Conservation (phyloP, 768 basidiomycete species). For the Trametes maxima region DNA sequence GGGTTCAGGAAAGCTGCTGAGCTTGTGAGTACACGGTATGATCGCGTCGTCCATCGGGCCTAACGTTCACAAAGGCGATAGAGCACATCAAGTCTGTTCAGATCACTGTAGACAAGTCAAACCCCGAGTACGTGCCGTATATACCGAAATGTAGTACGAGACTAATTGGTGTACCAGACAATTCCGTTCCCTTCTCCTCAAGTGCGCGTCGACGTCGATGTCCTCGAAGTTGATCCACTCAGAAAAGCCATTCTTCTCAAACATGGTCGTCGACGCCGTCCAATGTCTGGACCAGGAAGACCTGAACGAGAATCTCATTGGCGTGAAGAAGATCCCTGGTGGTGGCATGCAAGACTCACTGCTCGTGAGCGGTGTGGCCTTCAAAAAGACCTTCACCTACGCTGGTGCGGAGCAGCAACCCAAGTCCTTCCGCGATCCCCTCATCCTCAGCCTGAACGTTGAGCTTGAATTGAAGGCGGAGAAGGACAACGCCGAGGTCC, state of each 20-base stretch:
- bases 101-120: conserved; percentile 83
- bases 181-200: conserved; percentile 91
- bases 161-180: conserved; percentile 48
- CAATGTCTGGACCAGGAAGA: conserved; percentile 90
- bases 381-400: conserved; percentile 99
- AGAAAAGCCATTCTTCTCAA: conserved; percentile 98
- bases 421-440: conserved; percentile 85
- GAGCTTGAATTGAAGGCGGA: conserved; percentile 99
- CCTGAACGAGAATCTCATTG: conserved; percentile 93
- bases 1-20: conserved; percentile 88
- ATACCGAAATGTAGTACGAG: background rate
- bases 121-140: conserved; percentile 74
- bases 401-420: conserved; percentile 99
- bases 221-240: conserved; percentile 99
- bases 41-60: background rate
- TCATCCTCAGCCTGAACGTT: conserved; percentile 93
- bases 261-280: conserved; percentile 98
- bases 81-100: conserved; percentile 89
- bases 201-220: conserved; percentile 99
- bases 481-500: conserved; percentile 98
- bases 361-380: conserved; percentile 88
- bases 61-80: conserved; percentile 58
- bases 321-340: conserved; percentile 96
- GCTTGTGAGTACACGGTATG: conserved; percentile 58
- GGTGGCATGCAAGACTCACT: conserved; percentile 97